Percentiles rank a stretch among this genome's conserved stretches.
phyloP scores from a whole-genome alignment of 805 yeast species.

The Candida rishiriensis region DNA sequence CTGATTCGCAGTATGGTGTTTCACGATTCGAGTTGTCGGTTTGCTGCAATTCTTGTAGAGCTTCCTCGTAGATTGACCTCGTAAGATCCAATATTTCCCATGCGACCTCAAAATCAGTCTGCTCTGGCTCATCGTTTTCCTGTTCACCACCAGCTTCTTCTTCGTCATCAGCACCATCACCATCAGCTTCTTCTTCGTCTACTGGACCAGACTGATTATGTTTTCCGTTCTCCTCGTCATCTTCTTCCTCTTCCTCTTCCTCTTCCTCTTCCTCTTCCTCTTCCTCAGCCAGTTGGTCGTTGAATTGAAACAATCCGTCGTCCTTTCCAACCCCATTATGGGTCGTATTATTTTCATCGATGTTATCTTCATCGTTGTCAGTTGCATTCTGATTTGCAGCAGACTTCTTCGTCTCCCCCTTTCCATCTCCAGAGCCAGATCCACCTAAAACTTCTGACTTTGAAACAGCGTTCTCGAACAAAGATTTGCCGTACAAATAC shows the following conservation, averaged over 20 bases:
- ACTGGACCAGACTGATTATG: conserved; percentile 22
- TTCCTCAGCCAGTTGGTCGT: conserved; percentile 29
- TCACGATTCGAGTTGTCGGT: conserved; percentile 1
- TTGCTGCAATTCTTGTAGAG: conserved; percentile 28
- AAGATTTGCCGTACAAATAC: conserved; percentile 71
- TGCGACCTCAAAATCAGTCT: conserved; percentile 78
- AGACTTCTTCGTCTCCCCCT: conserved; percentile 16
- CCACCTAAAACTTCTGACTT: conserved; percentile 76
- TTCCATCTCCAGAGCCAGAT: conserved; percentile 17
- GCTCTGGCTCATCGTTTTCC: conserved; percentile 39
- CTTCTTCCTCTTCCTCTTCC: conserved; percentile 16
- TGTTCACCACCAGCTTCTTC: conserved; percentile 17
- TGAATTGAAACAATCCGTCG: conserved; percentile 20
- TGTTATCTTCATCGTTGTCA: conserved; percentile 23
- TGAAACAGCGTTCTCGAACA: conserved; percentile 71
- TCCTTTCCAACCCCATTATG: conserved; percentile 25
- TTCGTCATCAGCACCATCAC: conserved; percentile 23
- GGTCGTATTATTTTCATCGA: conserved; percentile 27
- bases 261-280: conserved; percentile 27
- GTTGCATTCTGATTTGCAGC: conserved; percentile 7
- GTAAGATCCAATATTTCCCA: conserved; percentile 84
- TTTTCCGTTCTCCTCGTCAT: conserved; percentile 22
- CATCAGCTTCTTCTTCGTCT: conserved; percentile 14
- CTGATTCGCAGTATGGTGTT: conserved; percentile 18
- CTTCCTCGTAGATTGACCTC: conserved; percentile 55